Base-by-base conservation (phyloP, 1,139 yeast genomes). In the Yamadazyma siamensis region DNA sequence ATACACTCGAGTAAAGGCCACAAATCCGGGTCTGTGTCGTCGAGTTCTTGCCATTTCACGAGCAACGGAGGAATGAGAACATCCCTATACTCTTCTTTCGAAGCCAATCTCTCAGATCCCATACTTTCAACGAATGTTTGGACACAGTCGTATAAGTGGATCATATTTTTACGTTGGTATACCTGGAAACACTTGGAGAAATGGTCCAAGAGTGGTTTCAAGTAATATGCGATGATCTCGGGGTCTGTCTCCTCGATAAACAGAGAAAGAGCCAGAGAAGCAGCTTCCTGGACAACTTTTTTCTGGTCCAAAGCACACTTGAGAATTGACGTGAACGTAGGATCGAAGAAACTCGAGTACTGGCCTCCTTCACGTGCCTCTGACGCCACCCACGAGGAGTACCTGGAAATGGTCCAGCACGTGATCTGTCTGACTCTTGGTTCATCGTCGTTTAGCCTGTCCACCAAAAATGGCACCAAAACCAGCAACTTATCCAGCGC, bases 1-100 rank as follows among this genome's bases (percentile, higher is more conserved):
- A 91, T 73, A 57, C 97, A 89, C 55, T 91, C 97, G 39, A 91
- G 64, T 40, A 91, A 66, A 8, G 96, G 95, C 91, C 96, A 87
- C 42, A 91, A 59, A 40, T 80, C 95, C 30, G 76, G 74, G 55
- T 89, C 96, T 32, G 78, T 77, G 52, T 91, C 96, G 14, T 65
- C 62, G 33, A 88, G 59, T 24, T 59, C 50, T 38, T 79, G 76
- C 97, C 97, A 91, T 56, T 84, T 84, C 13, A 60, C 67, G 37
- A 89, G 73, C 34, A 91, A 65, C 16, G 95, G 94, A 5, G 95
- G 96, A 44, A 91, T 63, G 21, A 91, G 61, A 4, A 71, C 53
- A 34, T 76, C 68, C 38, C 86, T 69, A 37, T 76, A 77, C n/a
- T 65, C 61, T 28, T 77, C 76, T 31, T 73, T 71, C 16, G 73